A percentile compares a stretch with the other conserved stretches of the same genome.
Conservation (phyloP, 2,329 filamentous ascomycete genomes). For the Polychaeton citri region DNA sequence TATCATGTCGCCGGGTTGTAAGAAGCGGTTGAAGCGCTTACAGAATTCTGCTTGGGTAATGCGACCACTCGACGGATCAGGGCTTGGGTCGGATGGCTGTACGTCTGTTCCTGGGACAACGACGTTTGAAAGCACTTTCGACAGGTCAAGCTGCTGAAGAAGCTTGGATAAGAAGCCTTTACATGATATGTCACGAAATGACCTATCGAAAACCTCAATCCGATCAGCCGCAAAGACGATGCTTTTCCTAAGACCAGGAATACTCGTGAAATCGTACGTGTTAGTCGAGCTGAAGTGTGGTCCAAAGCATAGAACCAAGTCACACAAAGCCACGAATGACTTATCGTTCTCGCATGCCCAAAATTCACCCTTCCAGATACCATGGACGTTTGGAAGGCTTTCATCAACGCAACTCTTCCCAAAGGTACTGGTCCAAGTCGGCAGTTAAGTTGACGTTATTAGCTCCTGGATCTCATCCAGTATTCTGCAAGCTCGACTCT, state of each 20-base stretch:
- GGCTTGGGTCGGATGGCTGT: not conserved
- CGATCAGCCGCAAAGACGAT: constrained; percentile 23
- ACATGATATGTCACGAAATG: constrained; percentile 18
- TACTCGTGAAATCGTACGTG: constrained; percentile 26
- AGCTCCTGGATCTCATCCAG: constrained; percentile 31
- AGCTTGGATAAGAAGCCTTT: constrained; percentile 4
- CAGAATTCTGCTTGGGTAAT: constrained; percentile 67
- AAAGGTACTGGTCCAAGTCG: constrained; percentile 35
- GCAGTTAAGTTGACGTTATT: constrained; percentile 32
- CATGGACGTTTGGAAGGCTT: constrained; percentile 32
- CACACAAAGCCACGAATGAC: constrained; percentile 26
- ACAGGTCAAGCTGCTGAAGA: constrained; percentile 36
- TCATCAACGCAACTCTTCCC: constrained; percentile 42
- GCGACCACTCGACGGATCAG: constrained; percentile 12
- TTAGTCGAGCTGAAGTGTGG: constrained; percentile 18
- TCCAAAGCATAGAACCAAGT: constrained; percentile 33
- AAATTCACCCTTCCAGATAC: constrained; percentile 32
- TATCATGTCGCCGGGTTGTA: constrained; percentile 60
- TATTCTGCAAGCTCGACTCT: constrained; percentile 31
- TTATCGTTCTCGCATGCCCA: constrained; percentile 15
- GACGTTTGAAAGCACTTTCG: not conserved
- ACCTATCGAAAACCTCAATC: constrained; percentile 20
- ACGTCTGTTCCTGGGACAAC: not conserved
- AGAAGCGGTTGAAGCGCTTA: constrained; percentile 60
- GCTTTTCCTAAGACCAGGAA: constrained; percentile 22